Conservation (phyloP, 768 basidiomycete species). For the Leccinum arenicola region DNA sequence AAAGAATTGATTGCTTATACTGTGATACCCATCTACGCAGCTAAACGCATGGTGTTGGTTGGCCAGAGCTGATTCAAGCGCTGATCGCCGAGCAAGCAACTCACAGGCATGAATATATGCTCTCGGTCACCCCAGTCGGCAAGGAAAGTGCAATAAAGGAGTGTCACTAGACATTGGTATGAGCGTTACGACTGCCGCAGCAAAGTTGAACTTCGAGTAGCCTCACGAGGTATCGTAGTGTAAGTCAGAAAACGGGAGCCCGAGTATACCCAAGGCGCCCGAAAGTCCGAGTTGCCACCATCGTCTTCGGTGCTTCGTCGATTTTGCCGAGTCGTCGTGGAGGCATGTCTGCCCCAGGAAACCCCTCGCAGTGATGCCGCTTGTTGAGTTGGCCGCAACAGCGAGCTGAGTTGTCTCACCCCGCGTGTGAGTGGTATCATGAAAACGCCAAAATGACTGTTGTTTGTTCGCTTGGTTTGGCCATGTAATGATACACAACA, state of each 20-base stretch:
- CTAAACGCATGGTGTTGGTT: constrained; percentile 29
- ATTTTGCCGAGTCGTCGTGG: constrained; percentile 13
- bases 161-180: constrained; percentile 38
- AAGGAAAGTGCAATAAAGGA: constrained; percentile 56
- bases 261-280: constrained; percentile 61
- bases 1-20: constrained; percentile 51
- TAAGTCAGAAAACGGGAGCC: constrained; percentile 50
- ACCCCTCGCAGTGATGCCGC: background rate
- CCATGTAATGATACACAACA: background rate
- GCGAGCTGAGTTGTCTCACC: constrained; percentile 6
- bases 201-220: background rate
- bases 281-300: constrained; percentile 38
- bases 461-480: background rate
- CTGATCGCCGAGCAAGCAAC: constrained; percentile 22
- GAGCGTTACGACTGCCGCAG: background rate
- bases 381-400: constrained; percentile 4
- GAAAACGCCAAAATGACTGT: background rate
- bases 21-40: constrained; percentile 55
- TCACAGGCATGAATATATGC: constrained; percentile 66
- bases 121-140: constrained; percentile 70
- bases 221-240: constrained; percentile 54
- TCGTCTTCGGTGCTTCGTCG: constrained; percentile 18
- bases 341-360: constrained; percentile 9
- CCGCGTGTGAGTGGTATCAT: constrained; percentile 7
- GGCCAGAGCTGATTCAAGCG: background rate